Evolutionary conservation across 805 yeast genomes (phyloP).

Genomic region (Metschnikowia continentalis): DNA sequence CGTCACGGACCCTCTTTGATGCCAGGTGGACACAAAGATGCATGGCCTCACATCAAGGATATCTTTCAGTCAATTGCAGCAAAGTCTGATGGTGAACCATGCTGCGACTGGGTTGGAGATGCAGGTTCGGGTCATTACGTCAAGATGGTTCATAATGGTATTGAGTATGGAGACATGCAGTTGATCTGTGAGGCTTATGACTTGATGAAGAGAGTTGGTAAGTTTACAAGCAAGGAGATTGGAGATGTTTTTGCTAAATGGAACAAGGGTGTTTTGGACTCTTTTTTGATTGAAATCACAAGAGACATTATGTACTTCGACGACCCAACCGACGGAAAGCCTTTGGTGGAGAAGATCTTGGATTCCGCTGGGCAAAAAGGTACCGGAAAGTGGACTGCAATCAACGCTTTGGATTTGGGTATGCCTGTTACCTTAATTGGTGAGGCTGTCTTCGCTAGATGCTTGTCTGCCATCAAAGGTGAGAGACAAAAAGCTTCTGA

Average conservation of each 20-base stretch:
- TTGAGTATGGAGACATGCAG: slow-evolving; percentile 99
- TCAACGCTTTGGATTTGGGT: slow-evolving; percentile 95
- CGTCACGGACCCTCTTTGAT: slow-evolving; percentile 97
- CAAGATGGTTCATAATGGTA: slow-evolving; percentile 99
- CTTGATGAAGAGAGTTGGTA: slow-evolving; percentile 90
- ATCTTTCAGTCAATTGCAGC: slow-evolving; percentile 96
- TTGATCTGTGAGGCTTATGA: slow-evolving; percentile 97
- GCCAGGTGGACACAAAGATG: slow-evolving; percentile 99
- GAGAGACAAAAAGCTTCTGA: slow-evolving; percentile 88
- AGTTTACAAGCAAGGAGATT: slow-evolving; percentile 85
- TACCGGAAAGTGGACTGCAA: slow-evolving; percentile 99
- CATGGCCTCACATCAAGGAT: slow-evolving; percentile 97
- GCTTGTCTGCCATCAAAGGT: slow-evolving; percentile 84
- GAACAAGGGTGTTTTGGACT: slow-evolving; percentile 97
- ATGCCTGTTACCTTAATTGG: slow-evolving; percentile 98
- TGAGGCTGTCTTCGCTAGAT: slow-evolving; percentile 97
- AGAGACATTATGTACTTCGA: slow-evolving; percentile 88
- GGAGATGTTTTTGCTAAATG: slow-evolving; percentile 87
- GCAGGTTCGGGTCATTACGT: slow-evolving; percentile 99
- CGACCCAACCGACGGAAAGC: slow-evolving; percentile 82
- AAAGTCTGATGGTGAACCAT: slow-evolving; percentile 96
- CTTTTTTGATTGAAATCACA: slow-evolving; percentile 94
- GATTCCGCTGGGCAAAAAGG: slow-evolving; percentile 99
- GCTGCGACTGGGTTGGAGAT: slow-evolving; percentile 99
- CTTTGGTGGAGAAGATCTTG: slow-evolving; percentile 92